These are phyloP conservation scores for Neurospora africana DNA, from an alignment of 495 filamentous ascomycete genomes.

Conservation along the genomic window DNA sequence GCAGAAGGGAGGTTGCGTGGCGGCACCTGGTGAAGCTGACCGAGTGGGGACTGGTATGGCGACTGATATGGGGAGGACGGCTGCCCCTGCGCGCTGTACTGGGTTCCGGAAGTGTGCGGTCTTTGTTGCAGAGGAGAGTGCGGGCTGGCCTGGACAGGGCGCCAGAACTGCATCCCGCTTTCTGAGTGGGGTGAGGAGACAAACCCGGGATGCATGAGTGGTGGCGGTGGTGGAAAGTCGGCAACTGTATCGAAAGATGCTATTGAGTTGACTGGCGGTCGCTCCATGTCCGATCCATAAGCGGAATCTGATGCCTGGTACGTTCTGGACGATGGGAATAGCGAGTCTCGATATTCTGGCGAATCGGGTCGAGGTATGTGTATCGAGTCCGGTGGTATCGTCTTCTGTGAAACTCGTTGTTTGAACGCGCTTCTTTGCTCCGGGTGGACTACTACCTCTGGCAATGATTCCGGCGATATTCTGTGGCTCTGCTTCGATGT, in stretches of 20 bases:
- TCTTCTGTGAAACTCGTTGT: slow-evolving; percentile 39
- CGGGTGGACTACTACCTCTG: slow-evolving; percentile 16
- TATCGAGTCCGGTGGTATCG: slow-evolving; percentile 32
- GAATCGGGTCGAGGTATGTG: slow-evolving; percentile 29
- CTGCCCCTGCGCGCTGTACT: not conserved
- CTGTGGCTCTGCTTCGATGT: not conserved
- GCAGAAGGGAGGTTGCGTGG: slow-evolving; percentile 35
- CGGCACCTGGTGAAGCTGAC: slow-evolving; percentile 18
- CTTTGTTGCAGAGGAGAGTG: slow-evolving; percentile 46
- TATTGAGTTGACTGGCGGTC: slow-evolving; percentile 20
- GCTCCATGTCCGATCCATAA: slow-evolving; percentile 42
- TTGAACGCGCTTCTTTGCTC: slow-evolving; percentile 34
- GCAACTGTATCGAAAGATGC: slow-evolving; percentile 18
- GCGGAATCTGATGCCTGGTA: slow-evolving; percentile 40
- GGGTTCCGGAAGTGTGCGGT: slow-evolving; percentile 39
- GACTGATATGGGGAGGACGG: not conserved
- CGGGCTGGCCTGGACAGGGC: slow-evolving; percentile 42
- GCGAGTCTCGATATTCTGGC: slow-evolving; percentile 20
- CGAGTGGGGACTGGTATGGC: slow-evolving; percentile 1
- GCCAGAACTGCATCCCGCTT: slow-evolving; percentile 34
- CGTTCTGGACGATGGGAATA: slow-evolving; percentile 18
- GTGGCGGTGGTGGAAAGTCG: slow-evolving; percentile 28
- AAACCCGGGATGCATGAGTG: slow-evolving; percentile 23
- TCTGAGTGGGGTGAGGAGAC: slow-evolving; percentile 42
- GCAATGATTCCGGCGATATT: slow-evolving; percentile 5